These are phyloP conservation scores for Amanita rimosa DNA, from an alignment of 768 basidiomycete species.

Conservation along the genomic window DNA sequence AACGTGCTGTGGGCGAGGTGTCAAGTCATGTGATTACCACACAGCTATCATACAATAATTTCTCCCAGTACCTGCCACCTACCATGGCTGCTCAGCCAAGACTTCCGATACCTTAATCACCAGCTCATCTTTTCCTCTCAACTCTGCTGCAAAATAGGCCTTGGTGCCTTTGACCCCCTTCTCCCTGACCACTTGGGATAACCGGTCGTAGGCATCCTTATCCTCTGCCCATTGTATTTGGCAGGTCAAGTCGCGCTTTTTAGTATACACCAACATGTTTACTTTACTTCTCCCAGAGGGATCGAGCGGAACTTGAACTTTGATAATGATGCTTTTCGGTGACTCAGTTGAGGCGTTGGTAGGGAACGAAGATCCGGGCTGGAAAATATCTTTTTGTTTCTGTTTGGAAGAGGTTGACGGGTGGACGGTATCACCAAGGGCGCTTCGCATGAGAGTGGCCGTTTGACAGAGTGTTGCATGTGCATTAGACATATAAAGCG, in stretches of 20 bases:
- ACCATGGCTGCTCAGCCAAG: no score
- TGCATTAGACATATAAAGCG: conserved; percentile 21
- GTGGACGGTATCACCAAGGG: conserved; percentile 19
- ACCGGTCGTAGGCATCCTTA: conserved; percentile 25
- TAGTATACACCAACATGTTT: conserved; percentile 35
- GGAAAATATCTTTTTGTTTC: conserved; percentile 11
- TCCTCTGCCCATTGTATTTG: conserved; percentile 20
- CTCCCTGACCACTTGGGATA: conserved; percentile 13
- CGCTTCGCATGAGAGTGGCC: conserved; percentile 11
- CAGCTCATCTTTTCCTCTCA: conserved; percentile 23
- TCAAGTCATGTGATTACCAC: no score
- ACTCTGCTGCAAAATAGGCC: no score
- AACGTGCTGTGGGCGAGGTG: no score
- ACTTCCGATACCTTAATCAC: conserved; percentile 40
- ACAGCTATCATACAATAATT: no score
- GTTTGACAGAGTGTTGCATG: no score
- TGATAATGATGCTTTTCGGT: conserved; percentile 36
- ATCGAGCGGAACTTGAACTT: conserved; percentile 36
- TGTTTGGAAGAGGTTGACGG: conserved; percentile 11
- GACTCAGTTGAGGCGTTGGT: conserved; percentile 7
- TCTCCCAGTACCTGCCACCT: no score
- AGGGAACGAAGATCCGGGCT: conserved; percentile 14
- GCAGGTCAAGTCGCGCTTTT: conserved; percentile 44
- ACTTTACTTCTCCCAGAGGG: conserved; percentile 9
- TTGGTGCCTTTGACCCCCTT: no score